Base-by-base conservation (phyloP, 352 stramenopile species). In the Peronospora farinosa region DNA sequence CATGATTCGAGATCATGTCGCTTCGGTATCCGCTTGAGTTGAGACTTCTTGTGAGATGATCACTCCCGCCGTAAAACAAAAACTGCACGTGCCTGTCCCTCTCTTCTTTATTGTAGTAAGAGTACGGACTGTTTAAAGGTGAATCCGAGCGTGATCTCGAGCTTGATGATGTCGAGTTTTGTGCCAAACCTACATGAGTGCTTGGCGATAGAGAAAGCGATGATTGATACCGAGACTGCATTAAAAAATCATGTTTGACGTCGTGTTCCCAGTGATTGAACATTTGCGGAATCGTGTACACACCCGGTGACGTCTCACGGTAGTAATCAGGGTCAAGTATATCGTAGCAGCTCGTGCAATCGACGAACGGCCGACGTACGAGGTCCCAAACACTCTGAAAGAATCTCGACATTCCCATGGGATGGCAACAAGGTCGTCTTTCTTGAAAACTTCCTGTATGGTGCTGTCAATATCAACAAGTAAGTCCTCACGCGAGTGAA, bases 41-140 rank as follows among this genome's bases (percentile, higher is more conserved):
- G 7, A 57, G 23, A 32, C 47, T 48, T 40, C 47, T 50, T 33
- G 49, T 67, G 13, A 65, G 65, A 9, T 51, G 42, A 47, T 78
- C 70, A 28, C 48, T 74, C 5, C 70, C 70, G 16, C 70, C 71
- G 53, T 81, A 81, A 40, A 81, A 81, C 45, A 81, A 64, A 51
- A 81, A 81, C 39, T 81, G 61, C 51, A 74, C 61, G 13, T 61
- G 60, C 47, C 49, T 43, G 49, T 77, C 55, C 17, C 71, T 53
- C 28, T 65, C 43, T 21, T 72, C 53, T 31, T 78, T n/a, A n/a
- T n/a, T 65, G 53, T 19, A 46, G 21, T 74, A 76, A 31, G 62
- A 46, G 21, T 74, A 76, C 32, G 62, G 62, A 15, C 57, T 61
- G 41, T 60, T 61, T 16, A 25, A 54, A 6, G 51, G 31, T 5